Evolutionary conservation across 441 rosid genomes (phyloP), one percentile per base, ranked within the genome.

Genomic region (Dalechampia spathulata): DNA sequence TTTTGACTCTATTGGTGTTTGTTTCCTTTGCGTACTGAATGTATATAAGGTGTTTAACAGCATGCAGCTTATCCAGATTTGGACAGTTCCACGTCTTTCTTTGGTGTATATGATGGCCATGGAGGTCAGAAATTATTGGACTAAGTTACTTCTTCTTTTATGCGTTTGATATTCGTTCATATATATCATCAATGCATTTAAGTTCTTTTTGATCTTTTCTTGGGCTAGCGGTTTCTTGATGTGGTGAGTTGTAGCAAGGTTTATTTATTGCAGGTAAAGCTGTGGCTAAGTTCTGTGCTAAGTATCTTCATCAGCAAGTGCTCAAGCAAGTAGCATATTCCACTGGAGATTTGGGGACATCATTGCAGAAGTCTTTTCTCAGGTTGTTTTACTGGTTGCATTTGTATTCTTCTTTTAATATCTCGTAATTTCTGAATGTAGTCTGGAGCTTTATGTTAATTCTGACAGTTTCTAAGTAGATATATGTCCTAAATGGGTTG

Each of bases 61-160:
- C 95, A 92, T 76, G 88, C 96, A 55, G 96, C 96, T 53, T 74
- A 70, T 72, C 90, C 91, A 74, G 79, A 86, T 68, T 67, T 88
- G 63, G 98, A 88, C 76, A 73, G 71, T 66, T 79, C 77, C 45
- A 81, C 95, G 36, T 83, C 95, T 20, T 86, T 88, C 83, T 86
- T 91, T 66, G 98, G 96, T 64, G 98, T 91, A 57, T 91, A 86
- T 71, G 98, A 91, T 78, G 98, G 98, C 57, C 98, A 91, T 72
- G 96, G 98, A 88, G 98, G 98, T 90, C 68, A 82, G 77, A 73
- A 83, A 84, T 80, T 37, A 36, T 52, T 38, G 37, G 58, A 45
- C 73, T 80, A 75, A 83, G 61, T 79, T 78, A 17, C 11, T 41
- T n/a, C 8, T 41, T n/a, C n/a, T n/a, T n/a, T n/a, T n/a, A n/a